Evolutionary conservation across 176 grass and related monocot species (phyloP).

Genomic region (Ensete ventricosum): DNA sequence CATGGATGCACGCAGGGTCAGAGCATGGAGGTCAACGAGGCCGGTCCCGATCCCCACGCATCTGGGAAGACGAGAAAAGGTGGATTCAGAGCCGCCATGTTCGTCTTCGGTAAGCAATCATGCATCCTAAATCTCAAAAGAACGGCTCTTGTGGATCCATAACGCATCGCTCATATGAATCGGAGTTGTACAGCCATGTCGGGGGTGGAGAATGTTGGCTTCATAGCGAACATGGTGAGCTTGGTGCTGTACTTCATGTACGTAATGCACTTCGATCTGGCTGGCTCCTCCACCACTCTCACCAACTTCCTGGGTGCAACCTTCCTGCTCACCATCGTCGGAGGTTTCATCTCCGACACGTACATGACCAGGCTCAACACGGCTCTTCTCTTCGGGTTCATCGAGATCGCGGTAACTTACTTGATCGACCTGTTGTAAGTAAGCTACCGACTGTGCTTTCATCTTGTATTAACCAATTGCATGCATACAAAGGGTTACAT

Average conservation of each 20-base stretch:
- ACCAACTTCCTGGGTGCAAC: conserved; percentile 61
- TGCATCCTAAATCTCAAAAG: no score
- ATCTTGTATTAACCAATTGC: no score
- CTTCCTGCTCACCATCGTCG: conserved; percentile 44
- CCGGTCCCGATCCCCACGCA: neutral
- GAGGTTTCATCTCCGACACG: conserved; percentile 46
- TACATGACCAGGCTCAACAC: conserved; percentile 52
- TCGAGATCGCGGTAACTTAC: conserved; percentile 34
- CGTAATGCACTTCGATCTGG: conserved; percentile 36
- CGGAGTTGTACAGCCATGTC: conserved; percentile 22
- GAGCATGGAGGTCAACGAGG: neutral
- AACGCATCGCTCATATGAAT: neutral
- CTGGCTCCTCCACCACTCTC: conserved; percentile 35
- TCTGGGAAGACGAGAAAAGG: neutral
- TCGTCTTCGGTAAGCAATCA: conserved; percentile 2
- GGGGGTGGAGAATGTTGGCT: conserved; percentile 41
- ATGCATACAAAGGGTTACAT: conserved; percentile 37
- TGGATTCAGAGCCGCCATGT: conserved; percentile 1
- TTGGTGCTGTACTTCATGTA: conserved; percentile 41
- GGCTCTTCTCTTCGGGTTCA: conserved; percentile 29
- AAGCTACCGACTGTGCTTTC: neutral
- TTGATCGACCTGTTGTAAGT: neutral
- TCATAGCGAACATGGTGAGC: conserved; percentile 42
- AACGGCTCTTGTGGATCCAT: no score
- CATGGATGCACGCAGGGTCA: neutral